These are phyloP conservation scores for Coccinonectria pachysandricola DNA, from an alignment of 2,329 filamentous ascomycete genomes.

Conservation along the genomic window DNA sequence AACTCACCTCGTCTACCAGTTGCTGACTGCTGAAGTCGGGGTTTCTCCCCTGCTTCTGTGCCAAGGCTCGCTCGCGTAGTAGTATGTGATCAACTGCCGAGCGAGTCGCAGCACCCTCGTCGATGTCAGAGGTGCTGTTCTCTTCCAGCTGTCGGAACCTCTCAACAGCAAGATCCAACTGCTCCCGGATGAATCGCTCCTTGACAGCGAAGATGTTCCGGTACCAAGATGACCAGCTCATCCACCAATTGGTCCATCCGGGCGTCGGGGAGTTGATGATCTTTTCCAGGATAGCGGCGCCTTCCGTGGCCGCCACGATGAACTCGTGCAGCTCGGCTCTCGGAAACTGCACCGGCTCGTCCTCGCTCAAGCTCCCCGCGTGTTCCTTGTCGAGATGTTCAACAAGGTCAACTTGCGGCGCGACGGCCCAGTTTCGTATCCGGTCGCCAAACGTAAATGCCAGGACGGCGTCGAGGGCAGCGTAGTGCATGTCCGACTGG, in stretches of 20 bases:
- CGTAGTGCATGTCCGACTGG: constrained; percentile 22
- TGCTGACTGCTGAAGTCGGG: constrained; percentile 16
- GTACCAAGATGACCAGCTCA: too few relatives aligned
- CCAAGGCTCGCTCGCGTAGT: constrained; percentile 21
- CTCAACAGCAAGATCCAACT: constrained; percentile 1
- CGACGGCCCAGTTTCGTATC: constrained; percentile 15
- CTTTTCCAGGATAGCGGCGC: too few relatives aligned
- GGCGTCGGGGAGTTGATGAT: too few relatives aligned
- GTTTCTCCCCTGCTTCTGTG: constrained; percentile 17
- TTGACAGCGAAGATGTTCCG: too few relatives aligned
- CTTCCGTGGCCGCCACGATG: too few relatives aligned
- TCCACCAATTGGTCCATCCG: too few relatives aligned
- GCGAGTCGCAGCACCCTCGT: neutral
- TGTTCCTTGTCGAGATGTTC: too few relatives aligned
- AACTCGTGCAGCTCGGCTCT: too few relatives aligned
- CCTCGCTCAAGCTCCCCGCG: too few relatives aligned
- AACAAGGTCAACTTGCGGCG: constrained; percentile 8
- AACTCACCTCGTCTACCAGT: constrained; percentile 20
- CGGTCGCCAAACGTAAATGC: constrained; percentile 22
- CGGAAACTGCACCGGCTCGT: too few relatives aligned
- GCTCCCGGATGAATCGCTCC: constrained; percentile 3
- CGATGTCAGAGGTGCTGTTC: too few relatives aligned
- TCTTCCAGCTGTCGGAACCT: too few relatives aligned
- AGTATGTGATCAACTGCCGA: constrained; percentile 25
- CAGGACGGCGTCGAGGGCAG: constrained; percentile 23